Conservation (phyloP, 345 rosid species). For the Salix dunnii region DNA sequence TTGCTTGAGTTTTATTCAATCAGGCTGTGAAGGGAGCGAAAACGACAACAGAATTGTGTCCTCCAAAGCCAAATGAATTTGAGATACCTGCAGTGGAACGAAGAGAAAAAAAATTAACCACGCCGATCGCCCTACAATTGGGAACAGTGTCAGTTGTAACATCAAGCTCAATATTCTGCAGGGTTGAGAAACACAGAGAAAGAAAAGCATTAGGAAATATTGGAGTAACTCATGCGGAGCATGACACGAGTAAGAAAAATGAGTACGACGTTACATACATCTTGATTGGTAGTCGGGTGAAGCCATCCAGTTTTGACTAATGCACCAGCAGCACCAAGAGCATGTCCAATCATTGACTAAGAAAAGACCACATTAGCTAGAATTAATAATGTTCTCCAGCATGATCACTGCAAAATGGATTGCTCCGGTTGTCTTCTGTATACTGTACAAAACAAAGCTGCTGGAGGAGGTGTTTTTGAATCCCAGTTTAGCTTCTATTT, state of each 20-base stretch:
- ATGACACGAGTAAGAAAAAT: not conserved
- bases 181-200: not conserved
- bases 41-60: constrained; percentile 66
- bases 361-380: not conserved
- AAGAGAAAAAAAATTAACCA: too few relatives aligned
- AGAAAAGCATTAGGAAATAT: not conserved
- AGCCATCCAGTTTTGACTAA: constrained; percentile 67
- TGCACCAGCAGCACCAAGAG: constrained; percentile 69
- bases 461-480: too few relatives aligned
- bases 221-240: not conserved
- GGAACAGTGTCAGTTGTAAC: constrained; percentile 66
- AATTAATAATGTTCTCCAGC: not conserved
- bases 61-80: constrained; percentile 63
- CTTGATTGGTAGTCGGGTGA: constrained; percentile 69
- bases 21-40: constrained; percentile 51
- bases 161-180: constrained; percentile 48
- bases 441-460: not conserved
- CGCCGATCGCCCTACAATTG: constrained; percentile 8
- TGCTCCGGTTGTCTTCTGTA: not conserved
- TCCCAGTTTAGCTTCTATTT: too few relatives aligned
- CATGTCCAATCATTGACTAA: constrained; percentile 68
- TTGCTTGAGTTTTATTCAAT: not conserved
- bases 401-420: not conserved
- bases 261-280: constrained; percentile 29
- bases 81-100: constrained; percentile 44